Percentiles rank a stretch among this genome's conserved stretches.
Evolutionary conservation across 2,329 filamentous ascomycete genomes (phyloP).

Genomic region (Colletotrichum gigasporum): DNA sequence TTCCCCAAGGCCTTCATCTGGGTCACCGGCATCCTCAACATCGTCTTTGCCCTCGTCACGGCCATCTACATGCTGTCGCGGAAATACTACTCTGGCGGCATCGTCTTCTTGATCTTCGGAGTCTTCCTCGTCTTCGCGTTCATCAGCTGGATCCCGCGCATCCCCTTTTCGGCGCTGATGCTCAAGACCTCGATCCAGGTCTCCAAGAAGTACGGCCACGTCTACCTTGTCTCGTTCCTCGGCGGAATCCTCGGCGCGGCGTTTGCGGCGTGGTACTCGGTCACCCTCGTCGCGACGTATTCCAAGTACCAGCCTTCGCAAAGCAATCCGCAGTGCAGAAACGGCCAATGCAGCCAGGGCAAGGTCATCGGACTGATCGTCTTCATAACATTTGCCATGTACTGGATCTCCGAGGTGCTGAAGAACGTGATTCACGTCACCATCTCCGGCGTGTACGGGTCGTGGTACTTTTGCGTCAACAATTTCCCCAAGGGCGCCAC

Average conservation of each 20-base stretch:
- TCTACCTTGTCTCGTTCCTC: slow-evolving; percentile 85
- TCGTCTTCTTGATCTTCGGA: slow-evolving; percentile 87
- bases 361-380: slow-evolving; percentile 87
- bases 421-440: slow-evolving; percentile 94
- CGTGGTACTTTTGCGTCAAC: slow-evolving; percentile 86
- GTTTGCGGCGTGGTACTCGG: slow-evolving; percentile 85
- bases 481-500: slow-evolving; percentile 82
- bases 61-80: slow-evolving; percentile 85
- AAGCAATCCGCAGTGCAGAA: slow-evolving; percentile 62
- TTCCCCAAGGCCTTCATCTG: slow-evolving; percentile 94
- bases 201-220: slow-evolving; percentile 83
- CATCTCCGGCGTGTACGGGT: slow-evolving; percentile 88
- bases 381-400: slow-evolving; percentile 90
- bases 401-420: slow-evolving; percentile 93
- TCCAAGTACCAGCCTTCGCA: slow-evolving; percentile 78
- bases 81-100: slow-evolving; percentile 83
- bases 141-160: slow-evolving; percentile 87
- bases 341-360: slow-evolving; percentile 73
- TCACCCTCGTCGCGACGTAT: slow-evolving; percentile 88
- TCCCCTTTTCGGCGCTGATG: slow-evolving; percentile 92
- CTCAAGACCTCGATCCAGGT: slow-evolving; percentile 87
- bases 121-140: slow-evolving; percentile 85
- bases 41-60: slow-evolving; percentile 84
- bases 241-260: slow-evolving; percentile 81
- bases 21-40: slow-evolving; percentile 89